Conservation (phyloP, 441 rosid genomes). For the Geranium incanum region DNA sequence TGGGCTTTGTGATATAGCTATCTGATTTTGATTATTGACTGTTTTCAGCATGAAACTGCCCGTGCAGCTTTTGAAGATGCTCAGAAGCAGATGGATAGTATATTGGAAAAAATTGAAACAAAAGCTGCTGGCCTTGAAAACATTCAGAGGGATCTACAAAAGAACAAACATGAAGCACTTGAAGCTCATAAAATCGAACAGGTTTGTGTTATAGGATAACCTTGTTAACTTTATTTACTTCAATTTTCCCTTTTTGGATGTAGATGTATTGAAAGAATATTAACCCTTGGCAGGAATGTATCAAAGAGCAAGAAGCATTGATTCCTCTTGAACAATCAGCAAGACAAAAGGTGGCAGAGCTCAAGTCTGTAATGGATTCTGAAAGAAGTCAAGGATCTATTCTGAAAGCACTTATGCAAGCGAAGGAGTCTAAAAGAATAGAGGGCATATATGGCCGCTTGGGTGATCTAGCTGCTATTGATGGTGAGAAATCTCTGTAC, state of each 20-base stretch:
- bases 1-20: conserved; percentile 8
- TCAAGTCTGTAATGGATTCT: conserved; percentile 62
- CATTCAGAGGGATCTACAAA: conserved; percentile 48
- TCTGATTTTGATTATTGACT: conserved; percentile 20
- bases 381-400: conserved; percentile 93
- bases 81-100: conserved; percentile 54
- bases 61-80: conserved; percentile 70
- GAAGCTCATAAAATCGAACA: conserved; percentile 68
- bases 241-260: conserved; percentile 4
- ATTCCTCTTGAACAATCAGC: conserved; percentile 87
- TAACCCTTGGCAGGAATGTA: conserved; percentile 51
- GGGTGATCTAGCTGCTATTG: conserved; percentile 99
- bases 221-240: conserved; percentile 15
- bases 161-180: conserved; percentile 49
- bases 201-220: conserved; percentile 33
- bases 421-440: conserved; percentile 68
- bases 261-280: conserved; percentile 21
- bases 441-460: conserved; percentile 89
- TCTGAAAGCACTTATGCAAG: conserved; percentile 74
- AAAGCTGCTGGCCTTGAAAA: conserved; percentile 38
- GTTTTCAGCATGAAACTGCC: conserved; percentile 74
- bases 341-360: conserved; percentile 81
- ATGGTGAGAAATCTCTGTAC: conserved; percentile 44
- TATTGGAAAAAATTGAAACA: conserved; percentile 41
- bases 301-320: conserved; percentile 68